phyloP scores from a whole-genome alignment of 75 land plant genomes.

The Ceratopteris richardii region DNA sequence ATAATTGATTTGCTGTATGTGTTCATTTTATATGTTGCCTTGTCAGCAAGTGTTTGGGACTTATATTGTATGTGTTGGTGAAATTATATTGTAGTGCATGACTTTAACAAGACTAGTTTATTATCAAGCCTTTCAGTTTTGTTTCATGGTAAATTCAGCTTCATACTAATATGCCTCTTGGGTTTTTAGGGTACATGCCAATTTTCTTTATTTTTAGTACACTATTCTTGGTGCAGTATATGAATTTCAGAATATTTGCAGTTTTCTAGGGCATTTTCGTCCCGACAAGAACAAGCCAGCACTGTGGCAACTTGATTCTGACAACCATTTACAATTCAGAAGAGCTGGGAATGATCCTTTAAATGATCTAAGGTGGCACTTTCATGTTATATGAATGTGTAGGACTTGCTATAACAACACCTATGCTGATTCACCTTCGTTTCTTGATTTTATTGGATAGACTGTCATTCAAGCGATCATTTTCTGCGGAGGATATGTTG shows the following conservation, averaged over 20 bases:
- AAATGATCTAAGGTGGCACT: conserved; percentile 14
- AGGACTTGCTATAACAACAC: neutral
- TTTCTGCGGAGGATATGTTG: conserved; percentile 5
- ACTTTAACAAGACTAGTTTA: too few relatives aligned
- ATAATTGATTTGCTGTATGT: too few relatives aligned
- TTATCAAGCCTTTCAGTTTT: too few relatives aligned
- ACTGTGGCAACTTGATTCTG: conserved; percentile 66
- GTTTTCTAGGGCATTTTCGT: conserved; percentile 70
- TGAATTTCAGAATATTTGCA: conserved; percentile 15
- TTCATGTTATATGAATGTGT: neutral
- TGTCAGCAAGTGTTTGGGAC: too few relatives aligned
- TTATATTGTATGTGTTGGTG: too few relatives aligned
- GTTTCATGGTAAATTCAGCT: too few relatives aligned
- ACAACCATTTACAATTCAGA: conserved; percentile 47
- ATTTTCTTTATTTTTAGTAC: too few relatives aligned
- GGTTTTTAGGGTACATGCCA: too few relatives aligned
- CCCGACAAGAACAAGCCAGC: conserved; percentile 63
- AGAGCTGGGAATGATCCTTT: conserved; percentile 15
- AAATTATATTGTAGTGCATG: too few relatives aligned
- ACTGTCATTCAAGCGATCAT: neutral
- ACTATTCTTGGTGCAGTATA: too few relatives aligned
- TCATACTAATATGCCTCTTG: too few relatives aligned
- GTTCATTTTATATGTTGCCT: too few relatives aligned
- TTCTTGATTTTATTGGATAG: neutral
- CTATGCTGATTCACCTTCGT: neutral